Conservation (phyloP, 805 yeast genomes). For the Candida vartiovaarae region DNA sequence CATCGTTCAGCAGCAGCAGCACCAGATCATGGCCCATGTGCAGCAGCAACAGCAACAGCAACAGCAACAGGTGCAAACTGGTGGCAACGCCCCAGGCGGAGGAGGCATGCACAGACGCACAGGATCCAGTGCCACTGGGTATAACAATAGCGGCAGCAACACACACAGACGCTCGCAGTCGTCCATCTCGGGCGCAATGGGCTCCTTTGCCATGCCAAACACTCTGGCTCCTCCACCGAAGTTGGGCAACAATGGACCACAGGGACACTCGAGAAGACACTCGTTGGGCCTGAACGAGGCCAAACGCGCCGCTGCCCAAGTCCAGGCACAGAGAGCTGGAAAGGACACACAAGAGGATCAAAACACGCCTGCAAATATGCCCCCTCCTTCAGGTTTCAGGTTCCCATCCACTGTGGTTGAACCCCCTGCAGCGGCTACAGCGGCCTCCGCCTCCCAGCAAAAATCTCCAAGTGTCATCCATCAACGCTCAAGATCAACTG, state of each 20-base stretch:
- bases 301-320: slow-evolving; percentile 92
- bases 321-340: slow-evolving; percentile 59
- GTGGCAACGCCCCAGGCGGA: neutral
- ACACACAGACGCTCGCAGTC: slow-evolving; percentile 46
- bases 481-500: slow-evolving; percentile 20
- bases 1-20: slow-evolving; percentile 85
- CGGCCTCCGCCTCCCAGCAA: neutral
- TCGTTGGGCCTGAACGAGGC: slow-evolving; percentile 90
- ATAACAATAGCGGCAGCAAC: slow-evolving; percentile 1
- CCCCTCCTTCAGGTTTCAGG: slow-evolving; percentile 39
- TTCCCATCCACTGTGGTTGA: slow-evolving; percentile 45
- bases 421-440: slow-evolving; percentile 18
- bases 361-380: slow-evolving; percentile 7
- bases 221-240: slow-evolving; percentile 23
- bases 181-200: slow-evolving; percentile 29
- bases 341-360: slow-evolving; percentile 15
- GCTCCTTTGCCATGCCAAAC: slow-evolving; percentile 22
- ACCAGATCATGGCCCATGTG: slow-evolving; percentile 71
- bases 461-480: slow-evolving; percentile 9
- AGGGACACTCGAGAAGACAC: slow-evolving; percentile 87
- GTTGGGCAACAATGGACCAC: slow-evolving; percentile 3
- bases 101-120: slow-evolving; percentile 1
- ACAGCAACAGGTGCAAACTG: slow-evolving; percentile 11
- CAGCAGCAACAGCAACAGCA: slow-evolving; percentile 2
- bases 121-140: neutral